Conservation (phyloP, 2,329 filamentous ascomycete species). For the Stagonosporopsis tanaceti region DNA sequence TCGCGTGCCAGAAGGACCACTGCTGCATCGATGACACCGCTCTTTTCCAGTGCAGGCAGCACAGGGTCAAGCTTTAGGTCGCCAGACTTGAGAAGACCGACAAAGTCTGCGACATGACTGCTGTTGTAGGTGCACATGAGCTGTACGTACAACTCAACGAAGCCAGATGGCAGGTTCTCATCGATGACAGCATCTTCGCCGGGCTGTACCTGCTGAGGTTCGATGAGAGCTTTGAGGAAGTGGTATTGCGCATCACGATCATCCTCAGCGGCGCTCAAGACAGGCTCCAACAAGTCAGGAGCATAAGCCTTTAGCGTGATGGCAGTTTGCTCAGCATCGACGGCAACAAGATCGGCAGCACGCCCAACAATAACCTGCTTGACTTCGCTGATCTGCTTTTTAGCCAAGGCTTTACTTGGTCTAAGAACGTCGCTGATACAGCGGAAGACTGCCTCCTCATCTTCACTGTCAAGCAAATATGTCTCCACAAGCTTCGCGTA, state of each 20-base stretch:
- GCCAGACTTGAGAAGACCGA: slow-evolving; percentile 76
- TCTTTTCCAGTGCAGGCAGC: slow-evolving; percentile 86
- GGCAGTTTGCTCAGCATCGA: slow-evolving; percentile 72
- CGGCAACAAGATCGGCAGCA: slow-evolving; percentile 70
- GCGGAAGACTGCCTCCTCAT: slow-evolving; percentile 77
- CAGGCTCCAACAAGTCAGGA: slow-evolving; percentile 69
- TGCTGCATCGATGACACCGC: slow-evolving; percentile 89
- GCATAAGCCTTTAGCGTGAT: slow-evolving; percentile 68
- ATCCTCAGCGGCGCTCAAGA: slow-evolving; percentile 69
- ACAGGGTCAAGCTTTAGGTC: slow-evolving; percentile 82
- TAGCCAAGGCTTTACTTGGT: slow-evolving; percentile 67
- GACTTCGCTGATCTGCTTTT: slow-evolving; percentile 77
- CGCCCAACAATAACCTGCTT: slow-evolving; percentile 71
- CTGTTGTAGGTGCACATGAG: slow-evolving; percentile 90
- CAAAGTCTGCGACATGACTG: slow-evolving; percentile 82
- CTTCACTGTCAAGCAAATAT: slow-evolving; percentile 85
- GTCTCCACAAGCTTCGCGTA: slow-evolving; percentile 79
- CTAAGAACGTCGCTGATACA: slow-evolving; percentile 80
- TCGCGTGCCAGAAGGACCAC: slow-evolving; percentile 90
- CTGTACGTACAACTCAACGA: slow-evolving; percentile 85
- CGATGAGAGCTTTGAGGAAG: slow-evolving; percentile 80
- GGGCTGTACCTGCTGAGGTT: slow-evolving; percentile 57
- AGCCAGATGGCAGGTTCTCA: slow-evolving; percentile 57
- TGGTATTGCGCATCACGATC: slow-evolving; percentile 72
- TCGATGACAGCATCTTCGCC: slow-evolving; percentile 17